phyloP scores from a whole-genome alignment of 164 flowering plant genomes.

The Umbilicus rupestris region DNA sequence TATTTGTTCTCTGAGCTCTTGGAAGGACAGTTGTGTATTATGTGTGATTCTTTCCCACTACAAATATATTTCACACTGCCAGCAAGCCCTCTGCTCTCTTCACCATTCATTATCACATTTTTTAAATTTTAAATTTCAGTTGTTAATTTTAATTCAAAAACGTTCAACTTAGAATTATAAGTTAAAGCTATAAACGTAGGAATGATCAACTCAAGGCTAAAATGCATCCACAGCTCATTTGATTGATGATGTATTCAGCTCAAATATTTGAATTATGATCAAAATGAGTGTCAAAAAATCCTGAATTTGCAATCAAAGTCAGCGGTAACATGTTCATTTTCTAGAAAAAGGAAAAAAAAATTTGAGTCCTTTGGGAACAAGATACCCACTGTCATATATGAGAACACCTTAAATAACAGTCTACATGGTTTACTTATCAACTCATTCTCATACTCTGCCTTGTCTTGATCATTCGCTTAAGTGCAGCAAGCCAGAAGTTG shows the following conservation, averaged over 20 bases:
- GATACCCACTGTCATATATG: neutral
- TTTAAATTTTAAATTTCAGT: too few species aligned
- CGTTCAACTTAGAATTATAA: too few species aligned
- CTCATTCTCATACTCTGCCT: constrained; percentile 58
- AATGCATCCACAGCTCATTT: neutral
- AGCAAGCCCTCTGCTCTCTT: too few species aligned
- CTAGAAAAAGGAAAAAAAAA: neutral
- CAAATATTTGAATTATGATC: neutral
- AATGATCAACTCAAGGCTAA: too few species aligned
- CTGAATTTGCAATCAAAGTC: constrained; percentile 10
- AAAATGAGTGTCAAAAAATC: constrained; percentile 13
- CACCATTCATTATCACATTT: too few species aligned
- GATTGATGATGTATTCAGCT: neutral
- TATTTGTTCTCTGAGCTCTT: neutral
- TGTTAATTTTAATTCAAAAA: too few species aligned
- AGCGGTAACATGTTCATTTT: constrained; percentile 2
- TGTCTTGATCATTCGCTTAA: constrained; percentile 90
- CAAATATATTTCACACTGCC: neutral
- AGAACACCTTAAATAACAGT: neutral
- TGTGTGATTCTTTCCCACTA: neutral
- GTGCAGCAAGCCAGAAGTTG: constrained; percentile 89
- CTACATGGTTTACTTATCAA: constrained; percentile 1
- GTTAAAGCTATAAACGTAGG: too few species aligned
- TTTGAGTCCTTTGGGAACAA: neutral
- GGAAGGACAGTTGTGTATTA: neutral